Evolutionary conservation across 2,329 filamentous ascomycete genomes (phyloP), one percentile per base, ranked within the genome.

Genomic region (Cercospora sesami): DNA sequence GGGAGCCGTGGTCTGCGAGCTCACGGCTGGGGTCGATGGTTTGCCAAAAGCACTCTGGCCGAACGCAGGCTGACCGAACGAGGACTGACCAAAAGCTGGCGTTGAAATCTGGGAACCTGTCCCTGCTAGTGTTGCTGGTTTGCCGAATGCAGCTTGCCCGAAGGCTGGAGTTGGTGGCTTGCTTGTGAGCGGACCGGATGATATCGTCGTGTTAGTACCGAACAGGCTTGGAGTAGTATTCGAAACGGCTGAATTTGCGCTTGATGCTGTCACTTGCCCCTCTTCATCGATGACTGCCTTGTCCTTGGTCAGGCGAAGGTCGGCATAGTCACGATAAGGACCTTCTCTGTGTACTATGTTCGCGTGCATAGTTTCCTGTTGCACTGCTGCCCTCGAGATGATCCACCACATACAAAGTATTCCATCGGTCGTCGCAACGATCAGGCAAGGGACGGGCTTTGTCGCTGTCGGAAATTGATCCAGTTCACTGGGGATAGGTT

Each of bases 381-480:
- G 87, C 69, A 99, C 89, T 1, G 94, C 93, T 51, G 96, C 93
- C 39, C 91, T 88, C 80, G 97, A 97, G 21, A 98, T 86, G 53
- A 98, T 81, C 92, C 94, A 97, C 93, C 94, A 99, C 12, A 89
- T 86, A 57, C 88, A 89, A 16, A 99, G 83, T 9, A 96, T 82
- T 71, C 95, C 95, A 75, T 97, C 92, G 72, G 97, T 90, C 68
- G 96, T 98, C 16, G 99, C 83, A 31, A 93, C 86, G 85, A 95
- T 90, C 51, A 97, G 84, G 10, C 90, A 92, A 5, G 95, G 95
- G 8, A 98, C 81, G 12, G 95, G 94, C 1, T 88, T 89, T 0
- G 90, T 86, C 4, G 93, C 96, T 74, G 94, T 87, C 33, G 91
- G 86, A 58, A 96, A 88, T 75, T 96, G 90, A 70, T 87, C 88